Conservation (phyloP, 2,329 filamentous ascomycete genomes). For the Cryphonectria japonica region DNA sequence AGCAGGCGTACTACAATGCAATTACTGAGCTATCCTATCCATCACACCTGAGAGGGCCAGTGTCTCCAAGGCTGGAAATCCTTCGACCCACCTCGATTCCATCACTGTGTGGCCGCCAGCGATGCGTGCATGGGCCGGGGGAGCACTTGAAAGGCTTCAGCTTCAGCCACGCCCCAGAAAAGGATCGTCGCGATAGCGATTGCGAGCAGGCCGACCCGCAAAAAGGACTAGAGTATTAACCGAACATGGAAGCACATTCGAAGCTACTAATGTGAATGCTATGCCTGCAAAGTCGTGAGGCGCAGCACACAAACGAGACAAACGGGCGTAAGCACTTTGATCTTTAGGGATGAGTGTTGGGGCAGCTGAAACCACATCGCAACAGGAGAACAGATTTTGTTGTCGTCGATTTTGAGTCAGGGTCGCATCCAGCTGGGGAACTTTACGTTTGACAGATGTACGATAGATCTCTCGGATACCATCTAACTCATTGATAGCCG, state of each 20-base stretch:
- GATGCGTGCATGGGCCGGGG: neutral
- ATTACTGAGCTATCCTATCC: neutral
- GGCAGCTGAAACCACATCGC: no score
- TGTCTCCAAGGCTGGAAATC: neutral
- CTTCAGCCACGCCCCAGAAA: neutral
- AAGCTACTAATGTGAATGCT: neutral
- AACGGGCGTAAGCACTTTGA: neutral
- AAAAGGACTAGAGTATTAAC: neutral
- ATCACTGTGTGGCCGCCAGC: neutral
- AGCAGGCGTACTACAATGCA: neutral
- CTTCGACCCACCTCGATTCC: slow-evolving; percentile 7
- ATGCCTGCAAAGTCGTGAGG: neutral
- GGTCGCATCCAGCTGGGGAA: neutral
- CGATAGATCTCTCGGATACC: neutral
- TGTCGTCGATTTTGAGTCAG: neutral
- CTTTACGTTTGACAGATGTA: neutral
- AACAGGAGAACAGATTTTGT: no score
- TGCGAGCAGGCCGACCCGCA: neutral
- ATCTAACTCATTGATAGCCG: neutral
- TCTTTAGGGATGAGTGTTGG: neutral
- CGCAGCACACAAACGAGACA: neutral
- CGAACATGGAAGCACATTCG: neutral
- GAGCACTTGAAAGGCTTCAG: neutral
- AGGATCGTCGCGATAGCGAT: neutral
- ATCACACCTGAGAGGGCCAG: neutral